Base-by-base conservation (phyloP, 257 asterid genomes). In the Solanum sejunctum region DNA sequence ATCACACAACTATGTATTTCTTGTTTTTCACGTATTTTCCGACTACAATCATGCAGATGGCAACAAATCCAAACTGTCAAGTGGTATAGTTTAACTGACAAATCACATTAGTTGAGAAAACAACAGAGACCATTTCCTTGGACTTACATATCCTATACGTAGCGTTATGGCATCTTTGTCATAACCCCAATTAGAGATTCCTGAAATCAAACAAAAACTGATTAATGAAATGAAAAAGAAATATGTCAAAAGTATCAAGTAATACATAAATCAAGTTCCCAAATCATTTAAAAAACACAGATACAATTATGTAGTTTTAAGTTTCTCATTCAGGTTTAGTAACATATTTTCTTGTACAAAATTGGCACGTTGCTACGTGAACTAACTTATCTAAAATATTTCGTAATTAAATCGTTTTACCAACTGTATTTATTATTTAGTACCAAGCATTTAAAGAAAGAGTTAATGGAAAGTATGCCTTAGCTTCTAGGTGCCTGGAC, bases 111-210 rank as follows among this genome's bases (percentile, higher is more conserved):
- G 57, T n/a, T 45, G 57, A 72, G 39, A 72, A 45, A 45, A 72
- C 81, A 72, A 21, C 39, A 21, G 39, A 72, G 80, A 72, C 80
- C 39, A 72, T 78, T 15, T 52, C 17, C 54, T 80, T 82, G 87
- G 83, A 83, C 94, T 67, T 92, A 94, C 98, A 89, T 93, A 89
- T 90, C 98, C 98, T 84, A 94, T 82, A 71, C 97, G 97, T 88
- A 94, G 88, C 80, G 52, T 81, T 63, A 87, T 89, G 75, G 98
- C 97, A 83, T 94, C 98, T 91, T 89, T 88, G 87, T 93, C 97
- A 83, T 89, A 73, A 83, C 84, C 92, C 97, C 94, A 92, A 80
- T 84, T 84, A 83, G 95, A 92, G 85, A 86, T 81, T 82, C 95
- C 98, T 94, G 92, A 52, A 26, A 49, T 26, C 49, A 26, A 8